Conservation (phyloP, 352 stramenopile species). For the Phytophthora citricola region DNA sequence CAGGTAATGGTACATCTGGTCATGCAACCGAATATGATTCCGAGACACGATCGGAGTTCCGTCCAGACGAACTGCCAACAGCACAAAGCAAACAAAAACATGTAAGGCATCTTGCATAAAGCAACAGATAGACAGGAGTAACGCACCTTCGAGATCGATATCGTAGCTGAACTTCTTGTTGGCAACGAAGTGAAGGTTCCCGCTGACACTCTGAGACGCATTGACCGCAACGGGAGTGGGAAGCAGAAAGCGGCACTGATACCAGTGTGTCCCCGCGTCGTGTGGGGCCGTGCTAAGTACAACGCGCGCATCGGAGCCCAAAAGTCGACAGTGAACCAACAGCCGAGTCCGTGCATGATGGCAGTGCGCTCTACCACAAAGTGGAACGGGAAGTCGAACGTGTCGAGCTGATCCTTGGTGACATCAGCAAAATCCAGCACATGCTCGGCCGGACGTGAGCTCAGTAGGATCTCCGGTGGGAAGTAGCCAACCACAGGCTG, state of each 20-base stretch:
- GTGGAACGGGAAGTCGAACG: constrained; percentile 92
- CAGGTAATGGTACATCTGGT: constrained; percentile 96
- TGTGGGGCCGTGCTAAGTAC: constrained; percentile 88
- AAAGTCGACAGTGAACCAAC: constrained; percentile 99
- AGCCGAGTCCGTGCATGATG: constrained; percentile 96
- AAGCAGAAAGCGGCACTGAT: constrained; percentile 94
- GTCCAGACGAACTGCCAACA: constrained; percentile 80
- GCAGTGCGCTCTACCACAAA: constrained; percentile 91
- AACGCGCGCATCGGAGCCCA: constrained; percentile 81
- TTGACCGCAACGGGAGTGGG: constrained; percentile 93
- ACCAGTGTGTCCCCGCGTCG: constrained; percentile 86
- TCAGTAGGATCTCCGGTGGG: constrained; percentile 76
- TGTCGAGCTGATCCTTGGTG: constrained; percentile 79
- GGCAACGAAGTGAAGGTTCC: constrained; percentile 90
- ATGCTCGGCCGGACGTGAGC: constrained; percentile 63
- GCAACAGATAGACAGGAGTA: not conserved
- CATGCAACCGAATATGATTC: constrained; percentile 92
- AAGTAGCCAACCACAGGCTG: constrained; percentile 97
- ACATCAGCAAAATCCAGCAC: constrained; percentile 88
- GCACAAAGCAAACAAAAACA: constrained; percentile 5
- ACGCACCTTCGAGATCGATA: constrained; percentile 85
- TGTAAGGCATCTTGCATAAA: constrained; percentile 3
- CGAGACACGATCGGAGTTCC: constrained; percentile 84
- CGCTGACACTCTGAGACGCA: constrained; percentile 86
- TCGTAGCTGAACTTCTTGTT: constrained; percentile 98